Base-by-base conservation (phyloP, 2,329 filamentous ascomycete genomes). In the Herpomyces periplanetae region DNA sequence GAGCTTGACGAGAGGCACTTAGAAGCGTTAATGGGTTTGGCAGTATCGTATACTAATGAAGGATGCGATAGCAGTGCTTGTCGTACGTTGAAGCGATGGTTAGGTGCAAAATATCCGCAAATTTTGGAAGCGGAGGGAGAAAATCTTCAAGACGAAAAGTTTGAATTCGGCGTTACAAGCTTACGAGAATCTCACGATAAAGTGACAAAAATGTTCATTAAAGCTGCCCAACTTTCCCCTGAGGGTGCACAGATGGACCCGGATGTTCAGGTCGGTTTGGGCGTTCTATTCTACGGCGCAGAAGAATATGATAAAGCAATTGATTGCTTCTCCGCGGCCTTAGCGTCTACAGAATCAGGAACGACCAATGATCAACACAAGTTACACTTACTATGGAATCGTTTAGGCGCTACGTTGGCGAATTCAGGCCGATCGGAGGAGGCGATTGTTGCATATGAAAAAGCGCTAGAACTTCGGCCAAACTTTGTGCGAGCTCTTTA, bases 221-320 rank as follows among this genome's bases (percentile, higher is more conserved):
- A 61, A 34, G 80, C 80, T 0, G 80, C 80, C 1, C 73, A 87
- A 31, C 53, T 88, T 18, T 80, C 68, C 12, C 80, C 80, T 0
- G 61, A 68, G 18, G 80, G 75, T 24, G 68, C 71, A 32, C 68
- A 80, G 32, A 91, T 96, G 65, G 84, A 96, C 33, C 80, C 80
- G 0, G 80, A 96, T 35, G 80, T 96, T 4, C 84, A 96, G 40
- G 80, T 96, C 23, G 80, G 80, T 1, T 50, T 96, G 1, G 84
- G 84, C 13, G 80, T 96, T 3, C 52, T 96, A 8, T 91, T 96
- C 44, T 96, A 96, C 41, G 80, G 75, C 19, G 71, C 68, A 12
- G 80, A 96, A 40, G 75, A 91, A 34, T 91, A 88, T 43, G 68
- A 80, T 35, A 96, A 96, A 44, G 80, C 80, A 1, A 75, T 96